Conservation (phyloP, 371 early-diverging fungal genomes). For the Mucor piriformis region DNA sequence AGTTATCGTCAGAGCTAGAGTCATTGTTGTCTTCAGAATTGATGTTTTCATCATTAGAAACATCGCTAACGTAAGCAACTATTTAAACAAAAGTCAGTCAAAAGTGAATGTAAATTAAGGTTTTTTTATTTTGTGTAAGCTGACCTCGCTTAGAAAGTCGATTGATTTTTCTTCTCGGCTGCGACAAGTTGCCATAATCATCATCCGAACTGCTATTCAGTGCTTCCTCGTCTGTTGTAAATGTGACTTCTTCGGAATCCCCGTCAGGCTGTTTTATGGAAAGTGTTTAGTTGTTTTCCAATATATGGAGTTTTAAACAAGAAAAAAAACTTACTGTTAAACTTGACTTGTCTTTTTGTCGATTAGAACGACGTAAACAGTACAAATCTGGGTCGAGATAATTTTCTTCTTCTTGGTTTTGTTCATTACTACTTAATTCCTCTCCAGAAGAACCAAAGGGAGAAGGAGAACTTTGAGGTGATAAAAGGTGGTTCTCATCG, state of each 20-base stretch:
- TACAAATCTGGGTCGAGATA: constrained; percentile 32
- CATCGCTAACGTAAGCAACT: neutral
- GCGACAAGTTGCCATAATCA: constrained; percentile 11
- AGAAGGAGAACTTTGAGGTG: constrained; percentile 23
- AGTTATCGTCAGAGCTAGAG: constrained; percentile 15
- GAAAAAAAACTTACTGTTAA: constrained; percentile 7
- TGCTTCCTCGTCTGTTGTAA: constrained; percentile 24
- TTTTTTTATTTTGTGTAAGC: neutral
- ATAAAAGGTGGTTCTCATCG: constrained; percentile 13
- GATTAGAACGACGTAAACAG: constrained; percentile 24
- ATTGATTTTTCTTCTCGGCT: neutral
- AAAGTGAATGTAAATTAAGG: neutral
- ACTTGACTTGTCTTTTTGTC: constrained; percentile 15
- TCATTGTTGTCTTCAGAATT: neutral
- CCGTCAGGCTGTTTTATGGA: constrained; percentile 7
- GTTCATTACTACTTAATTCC: constrained; percentile 2
- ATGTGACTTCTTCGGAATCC: constrained; percentile 24
- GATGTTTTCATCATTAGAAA: neutral
- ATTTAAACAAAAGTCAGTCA: neutral
- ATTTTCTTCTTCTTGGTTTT: constrained; percentile 7
- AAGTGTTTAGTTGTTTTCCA: neutral
- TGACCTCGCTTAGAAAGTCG: neutral
- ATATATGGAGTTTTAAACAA: neutral
- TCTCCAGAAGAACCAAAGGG: constrained; percentile 7
- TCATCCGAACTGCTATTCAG: constrained; percentile 23